Base-by-base conservation (phyloP, 257 asterid genomes). In the Penstemon davidsonii region DNA sequence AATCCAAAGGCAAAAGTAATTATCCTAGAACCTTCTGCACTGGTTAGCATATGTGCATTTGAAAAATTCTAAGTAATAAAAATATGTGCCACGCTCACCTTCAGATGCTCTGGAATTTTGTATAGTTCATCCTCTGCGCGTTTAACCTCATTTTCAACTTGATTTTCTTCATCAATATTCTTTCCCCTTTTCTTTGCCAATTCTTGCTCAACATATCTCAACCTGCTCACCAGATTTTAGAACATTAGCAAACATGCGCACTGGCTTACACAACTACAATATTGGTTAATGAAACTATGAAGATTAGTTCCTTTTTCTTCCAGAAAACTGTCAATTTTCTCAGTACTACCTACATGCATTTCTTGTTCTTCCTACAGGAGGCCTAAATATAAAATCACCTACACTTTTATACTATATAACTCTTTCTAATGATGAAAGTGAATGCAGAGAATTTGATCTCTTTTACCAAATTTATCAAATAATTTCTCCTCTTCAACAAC, bases 101-200 rank as follows among this genome's bases (percentile, higher is more conserved):
- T 93, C 69, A 93, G 95, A 77, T 90, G 90, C 79, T 93, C 99
- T 5, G 99, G 99, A 53, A 93, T 90, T 75, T 85, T 76, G 70
- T 90, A 93, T 52, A 90, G 79, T 84, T 88, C 92, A 73, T 90
- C 95, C 82, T 90, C 97, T 3, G 97, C 99, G 69, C 78, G 91
- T 76, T 82, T 85, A 53, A 93, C 72, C 19, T 84, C 96, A 73
- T 81, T 90, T 57, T 82, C 86, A 64, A 71, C 89, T 76, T 87
- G 90, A 73, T 84, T 73, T 39, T 79, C 84, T 4, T 62, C 72
- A 80, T 79, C 88, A 75, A 85, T 62, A 39, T 81, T 79, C 82
- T 80, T 86, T 69, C 98, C 98, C 76, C 88, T 82, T 80, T 85
- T 87, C 89, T 84, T 90, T 46, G 98, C 97, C 82, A 93, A 76